Evolutionary conservation across 106 monocot genomes (phyloP).

Genomic region (Agapanthus africanus): DNA sequence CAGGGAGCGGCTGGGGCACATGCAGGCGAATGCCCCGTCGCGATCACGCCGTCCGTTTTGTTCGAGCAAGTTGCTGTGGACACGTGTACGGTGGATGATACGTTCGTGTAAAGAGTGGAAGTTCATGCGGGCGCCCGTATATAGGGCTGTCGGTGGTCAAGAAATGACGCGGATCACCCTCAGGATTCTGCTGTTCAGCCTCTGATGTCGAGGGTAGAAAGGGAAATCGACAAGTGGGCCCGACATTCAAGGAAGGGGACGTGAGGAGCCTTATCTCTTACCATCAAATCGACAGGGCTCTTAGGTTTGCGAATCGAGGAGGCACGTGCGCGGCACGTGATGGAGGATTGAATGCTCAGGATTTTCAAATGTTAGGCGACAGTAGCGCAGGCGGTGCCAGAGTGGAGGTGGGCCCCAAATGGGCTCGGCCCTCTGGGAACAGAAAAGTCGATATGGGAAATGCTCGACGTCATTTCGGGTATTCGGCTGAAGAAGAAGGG

Average conservation of each 20-base stretch:
- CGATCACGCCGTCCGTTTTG: neutral
- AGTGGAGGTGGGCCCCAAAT: neutral
- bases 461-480: neutral
- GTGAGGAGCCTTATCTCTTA: no score
- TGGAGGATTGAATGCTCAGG: neutral
- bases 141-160: neutral
- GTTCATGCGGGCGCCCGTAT: neutral
- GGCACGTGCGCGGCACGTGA: slow-evolving; percentile 2
- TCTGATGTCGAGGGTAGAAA: neutral
- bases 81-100: neutral
- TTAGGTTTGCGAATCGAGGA: no score
- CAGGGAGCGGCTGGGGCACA: neutral
- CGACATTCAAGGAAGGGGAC: no score
- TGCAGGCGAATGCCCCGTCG: neutral
- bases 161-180: neutral
- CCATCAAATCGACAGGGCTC: no score
- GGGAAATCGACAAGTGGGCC: neutral
- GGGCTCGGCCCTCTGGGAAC: no score
- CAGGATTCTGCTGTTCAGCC: neutral
- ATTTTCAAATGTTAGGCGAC: neutral
- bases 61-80: no score
- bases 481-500: neutral
- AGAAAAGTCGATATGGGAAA: no score
- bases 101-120: neutral
- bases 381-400: neutral